Base-by-base conservation (phyloP, 169 alveolate species). In the Eimeria sp. region DNA sequence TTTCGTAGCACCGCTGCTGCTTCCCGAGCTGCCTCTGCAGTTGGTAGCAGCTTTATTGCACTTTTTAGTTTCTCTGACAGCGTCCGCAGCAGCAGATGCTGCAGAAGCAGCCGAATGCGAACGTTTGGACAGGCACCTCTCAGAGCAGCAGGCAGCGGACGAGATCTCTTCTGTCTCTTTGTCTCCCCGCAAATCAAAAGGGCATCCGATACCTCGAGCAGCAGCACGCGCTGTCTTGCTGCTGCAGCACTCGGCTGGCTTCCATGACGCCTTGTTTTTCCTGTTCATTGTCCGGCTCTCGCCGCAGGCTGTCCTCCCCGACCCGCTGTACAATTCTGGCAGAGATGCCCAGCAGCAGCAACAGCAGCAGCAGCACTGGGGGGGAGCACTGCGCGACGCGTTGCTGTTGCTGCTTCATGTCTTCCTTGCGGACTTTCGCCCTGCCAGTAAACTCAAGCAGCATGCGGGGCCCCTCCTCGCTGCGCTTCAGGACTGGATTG, bases 21-120 rank as follows among this genome's bases (percentile, higher is more conserved):
- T 85, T 16, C 93, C 83, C 37, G 83, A 85, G 77, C 49, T 85
- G 46, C 93, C 93, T 27, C 80, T 85, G 93, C 93, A 85, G 82
- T 72, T 85, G 66, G 76, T 85, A 37, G 93, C 93, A 25, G 77
- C 93, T 18, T 30, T 85, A 2, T 52, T 85, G 82, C 93, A 46
- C 80, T 62, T 85, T 43, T 49, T 85, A 14, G 93, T 43, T 0
- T 85, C 93, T 40, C 66, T 85, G 11, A 85, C 93, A 8, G 82
- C 62, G 40, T 66, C 93, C 62, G 76, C 83, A 85, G 93, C 43
- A 33, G 62, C 82, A 64, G 82, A n/a, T 9, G 18, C 66, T 14
- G 82, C 80, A 64, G 71, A 4, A 62, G 54, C 83, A 46, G 46
- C 58, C 1, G 33, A 71, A 83, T 56, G 68, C 30, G 52, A 60